These are phyloP conservation scores for Pichia terricola DNA, from an alignment of 1,139 yeast species.

Conservation along the genomic window DNA sequence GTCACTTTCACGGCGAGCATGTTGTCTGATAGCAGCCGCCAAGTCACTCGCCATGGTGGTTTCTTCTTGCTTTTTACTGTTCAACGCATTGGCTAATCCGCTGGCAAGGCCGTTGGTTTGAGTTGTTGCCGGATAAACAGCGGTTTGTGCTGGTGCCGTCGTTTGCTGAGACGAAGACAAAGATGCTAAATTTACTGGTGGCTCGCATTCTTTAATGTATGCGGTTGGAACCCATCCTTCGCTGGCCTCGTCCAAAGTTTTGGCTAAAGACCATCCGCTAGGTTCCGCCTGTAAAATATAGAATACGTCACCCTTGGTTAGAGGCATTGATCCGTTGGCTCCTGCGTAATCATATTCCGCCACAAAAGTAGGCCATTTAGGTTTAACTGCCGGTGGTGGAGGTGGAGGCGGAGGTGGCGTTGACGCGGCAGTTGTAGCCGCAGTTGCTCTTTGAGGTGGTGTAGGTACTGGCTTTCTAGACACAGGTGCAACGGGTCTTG, in stretches of 20 bases:
- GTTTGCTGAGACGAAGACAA: constrained; percentile 18
- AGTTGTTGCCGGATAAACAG: constrained; percentile 7
- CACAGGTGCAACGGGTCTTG: constrained; percentile 13
- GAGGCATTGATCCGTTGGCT: constrained; percentile 71
- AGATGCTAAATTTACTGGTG: constrained; percentile 26
- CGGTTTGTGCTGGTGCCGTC: constrained; percentile 2
- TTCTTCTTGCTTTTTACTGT: constrained; percentile 58
- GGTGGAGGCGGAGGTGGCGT: constrained; percentile 56
- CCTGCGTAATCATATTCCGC: constrained; percentile 90
- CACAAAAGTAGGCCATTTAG: constrained; percentile 68
- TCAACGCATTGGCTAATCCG: constrained; percentile 68
- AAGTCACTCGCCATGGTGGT: constrained; percentile 69
- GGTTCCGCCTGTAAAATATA: constrained; percentile 59
- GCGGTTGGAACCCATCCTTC: constrained; percentile 99
- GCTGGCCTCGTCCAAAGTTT: constrained; percentile 57
- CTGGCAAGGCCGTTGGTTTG: constrained; percentile 32
- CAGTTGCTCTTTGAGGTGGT: constrained; percentile 4
- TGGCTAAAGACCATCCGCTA: constrained; percentile 92
- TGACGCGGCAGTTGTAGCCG: constrained; percentile 1
- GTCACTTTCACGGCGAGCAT: constrained; percentile 69
- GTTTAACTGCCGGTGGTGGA: constrained; percentile 49
- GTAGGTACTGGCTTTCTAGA: constrained; percentile 13
- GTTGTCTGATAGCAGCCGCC: constrained; percentile 80
- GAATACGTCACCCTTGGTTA: constrained; percentile 65
- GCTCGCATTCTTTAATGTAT: constrained; percentile 60